phyloP scores from a whole-genome alignment of 2,329 filamentous ascomycete genomes.

The Ophiostoma pallidulum region DNA sequence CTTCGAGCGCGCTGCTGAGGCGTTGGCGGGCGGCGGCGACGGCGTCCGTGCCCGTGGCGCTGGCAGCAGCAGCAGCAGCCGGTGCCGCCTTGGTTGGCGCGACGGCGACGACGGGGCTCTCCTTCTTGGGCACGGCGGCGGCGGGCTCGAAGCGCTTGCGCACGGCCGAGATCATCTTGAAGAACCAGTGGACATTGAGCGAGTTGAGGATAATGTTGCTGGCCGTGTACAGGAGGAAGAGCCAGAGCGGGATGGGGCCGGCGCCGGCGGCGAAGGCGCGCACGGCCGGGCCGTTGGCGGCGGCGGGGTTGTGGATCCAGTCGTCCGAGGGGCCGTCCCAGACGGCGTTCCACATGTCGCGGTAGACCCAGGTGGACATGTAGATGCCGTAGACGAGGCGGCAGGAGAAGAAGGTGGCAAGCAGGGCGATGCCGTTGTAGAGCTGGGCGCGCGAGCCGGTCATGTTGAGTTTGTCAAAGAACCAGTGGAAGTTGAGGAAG shows the following conservation, averaged over 20 bases:
- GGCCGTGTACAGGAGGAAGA: slow-evolving; percentile 56
- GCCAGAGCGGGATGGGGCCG: slow-evolving; percentile 56
- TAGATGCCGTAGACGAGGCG: slow-evolving; percentile 72
- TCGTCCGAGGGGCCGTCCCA: slow-evolving; percentile 29
- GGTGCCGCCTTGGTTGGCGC: no score
- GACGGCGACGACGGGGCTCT: slow-evolving; percentile 16
- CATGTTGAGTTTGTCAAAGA: slow-evolving; percentile 76
- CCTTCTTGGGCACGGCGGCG: slow-evolving; percentile 21
- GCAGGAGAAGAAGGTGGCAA: slow-evolving; percentile 65
- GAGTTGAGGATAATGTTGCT: slow-evolving; percentile 65
- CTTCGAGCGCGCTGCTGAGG: slow-evolving; percentile 15
- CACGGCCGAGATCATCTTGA: slow-evolving; percentile 75
- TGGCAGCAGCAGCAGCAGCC: neutral
- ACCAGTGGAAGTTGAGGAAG: slow-evolving; percentile 86
- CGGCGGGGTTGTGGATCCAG: slow-evolving; percentile 16
- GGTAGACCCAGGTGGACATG: slow-evolving; percentile 58
- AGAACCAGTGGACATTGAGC: slow-evolving; percentile 78
- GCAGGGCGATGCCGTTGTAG: slow-evolving; percentile 65
- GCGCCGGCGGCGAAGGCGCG: slow-evolving; percentile 42
- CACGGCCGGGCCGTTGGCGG: slow-evolving; percentile 24
- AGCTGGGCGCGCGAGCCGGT: slow-evolving; percentile 66
- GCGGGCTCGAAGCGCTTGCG: slow-evolving; percentile 61
- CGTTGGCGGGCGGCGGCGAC: slow-evolving; percentile 20
- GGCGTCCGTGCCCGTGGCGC: slow-evolving; percentile 20
- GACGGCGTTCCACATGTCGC: slow-evolving; percentile 56